Conservation (phyloP, 1,284 basidiomycete species). For the Trichosporon ovoides region DNA sequence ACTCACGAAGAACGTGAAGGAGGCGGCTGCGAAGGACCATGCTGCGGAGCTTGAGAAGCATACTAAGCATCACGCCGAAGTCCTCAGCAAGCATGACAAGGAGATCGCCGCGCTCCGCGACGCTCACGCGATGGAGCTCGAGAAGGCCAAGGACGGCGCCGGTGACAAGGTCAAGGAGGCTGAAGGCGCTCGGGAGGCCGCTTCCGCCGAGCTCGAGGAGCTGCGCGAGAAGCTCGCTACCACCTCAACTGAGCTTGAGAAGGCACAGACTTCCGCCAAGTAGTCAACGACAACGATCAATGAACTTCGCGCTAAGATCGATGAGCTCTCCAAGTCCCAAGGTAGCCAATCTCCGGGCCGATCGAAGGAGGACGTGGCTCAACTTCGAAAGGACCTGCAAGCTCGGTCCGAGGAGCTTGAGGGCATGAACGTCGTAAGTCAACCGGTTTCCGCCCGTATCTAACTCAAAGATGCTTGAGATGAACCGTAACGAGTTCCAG, state of each 20-base stretch:
- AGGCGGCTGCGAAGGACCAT: constrained; percentile 22
- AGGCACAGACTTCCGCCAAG: neutral
- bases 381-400: constrained; percentile 33
- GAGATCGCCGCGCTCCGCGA: constrained; percentile 19
- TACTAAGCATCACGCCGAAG: constrained; percentile 23
- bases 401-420: constrained; percentile 34
- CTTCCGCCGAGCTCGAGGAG: constrained; percentile 5
- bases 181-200: constrained; percentile 24
- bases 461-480: constrained; percentile 35
- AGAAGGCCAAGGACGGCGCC: constrained; percentile 23
- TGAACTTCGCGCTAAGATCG: constrained; percentile 13
- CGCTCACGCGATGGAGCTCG: constrained; percentile 13
- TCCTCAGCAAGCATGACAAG: constrained; percentile 3
- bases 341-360: constrained; percentile 6
- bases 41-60: constrained; percentile 26
- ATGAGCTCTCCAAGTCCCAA: constrained; percentile 9
- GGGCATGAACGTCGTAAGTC: constrained; percentile 35
- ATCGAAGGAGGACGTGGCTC: constrained; percentile 3
- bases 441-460: neutral
- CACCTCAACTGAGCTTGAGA: constrained; percentile 7
- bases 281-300: constrained; percentile 6
- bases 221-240: neutral
- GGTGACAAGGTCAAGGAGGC: too few relatives aligned
- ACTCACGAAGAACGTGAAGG: constrained; percentile 14
- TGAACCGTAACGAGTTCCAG: constrained; percentile 41